Conservation (phyloP, 1,139 yeast genomes). For the Spathaspora sp. region DNA sequence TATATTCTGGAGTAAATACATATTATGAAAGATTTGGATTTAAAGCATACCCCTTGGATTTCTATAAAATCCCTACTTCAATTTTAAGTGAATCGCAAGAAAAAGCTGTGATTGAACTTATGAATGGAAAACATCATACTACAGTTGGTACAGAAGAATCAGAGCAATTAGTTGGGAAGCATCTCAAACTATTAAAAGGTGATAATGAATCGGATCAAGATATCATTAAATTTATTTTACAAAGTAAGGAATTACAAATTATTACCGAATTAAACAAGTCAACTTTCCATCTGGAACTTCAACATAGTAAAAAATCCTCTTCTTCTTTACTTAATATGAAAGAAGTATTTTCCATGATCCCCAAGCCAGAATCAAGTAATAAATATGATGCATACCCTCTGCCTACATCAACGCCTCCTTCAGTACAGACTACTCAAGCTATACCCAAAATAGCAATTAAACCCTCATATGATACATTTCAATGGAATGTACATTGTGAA, state of each 20-base stretch:
- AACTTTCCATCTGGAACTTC: constrained; percentile 35
- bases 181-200: constrained; percentile 27
- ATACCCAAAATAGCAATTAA: constrained; percentile 35
- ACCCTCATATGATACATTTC: constrained; percentile 23
- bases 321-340: not conserved
- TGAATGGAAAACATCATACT: constrained; percentile 16
- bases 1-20: constrained; percentile 36
- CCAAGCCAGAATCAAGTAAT: not conserved
- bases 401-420: constrained; percentile 6
- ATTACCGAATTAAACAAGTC: constrained; percentile 39
- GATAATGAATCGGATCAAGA: constrained; percentile 29
- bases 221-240: constrained; percentile 31
- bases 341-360: constrained; percentile 18
- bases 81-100: constrained; percentile 21
- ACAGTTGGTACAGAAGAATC: constrained; percentile 7
- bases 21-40: constrained; percentile 41
- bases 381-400: not conserved
- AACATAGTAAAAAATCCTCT: constrained; percentile 33
- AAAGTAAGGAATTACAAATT: constrained; percentile 37
- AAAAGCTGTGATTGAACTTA: constrained; percentile 18
- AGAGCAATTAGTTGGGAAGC: constrained; percentile 24
- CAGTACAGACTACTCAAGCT: constrained; percentile 25
- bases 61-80: constrained; percentile 31
- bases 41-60: constrained; percentile 36
- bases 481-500: constrained; percentile 10